phyloP scores from a whole-genome alignment of 2,329 filamentous ascomycete species.

The Cadophora malorum region DNA sequence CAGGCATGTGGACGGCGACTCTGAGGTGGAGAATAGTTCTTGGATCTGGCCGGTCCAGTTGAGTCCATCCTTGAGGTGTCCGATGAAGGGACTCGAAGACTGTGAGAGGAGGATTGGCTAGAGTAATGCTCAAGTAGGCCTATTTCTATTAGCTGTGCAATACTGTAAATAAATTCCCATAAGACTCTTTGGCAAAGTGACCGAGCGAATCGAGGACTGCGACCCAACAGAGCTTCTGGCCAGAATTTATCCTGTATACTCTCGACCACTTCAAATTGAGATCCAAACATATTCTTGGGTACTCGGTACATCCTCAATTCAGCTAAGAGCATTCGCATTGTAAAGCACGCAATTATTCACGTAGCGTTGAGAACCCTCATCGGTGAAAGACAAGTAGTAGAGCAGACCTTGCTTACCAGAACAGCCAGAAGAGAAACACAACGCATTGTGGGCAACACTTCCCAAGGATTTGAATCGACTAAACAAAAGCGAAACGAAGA shows the following conservation, averaged over 20 bases:
- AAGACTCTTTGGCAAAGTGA: not conserved
- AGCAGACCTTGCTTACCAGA: not conserved
- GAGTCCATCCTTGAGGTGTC: conserved; percentile 38
- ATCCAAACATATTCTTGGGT: not conserved
- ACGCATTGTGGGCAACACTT: not conserved
- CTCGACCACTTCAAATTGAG: not conserved
- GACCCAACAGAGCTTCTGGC: not conserved
- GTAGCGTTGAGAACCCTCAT: not conserved
- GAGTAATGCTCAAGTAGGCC: conserved; percentile 23
- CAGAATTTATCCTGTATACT: not conserved
- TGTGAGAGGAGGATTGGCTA: conserved; percentile 18
- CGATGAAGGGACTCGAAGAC: conserved; percentile 37
- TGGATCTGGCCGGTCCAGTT: conserved; percentile 33
- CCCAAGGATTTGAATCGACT: not conserved
- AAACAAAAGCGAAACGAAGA: not conserved
- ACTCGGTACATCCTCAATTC: not conserved
- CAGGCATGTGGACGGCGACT: conserved; percentile 49
- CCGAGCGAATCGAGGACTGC: not conserved
- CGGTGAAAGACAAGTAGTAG: not conserved
- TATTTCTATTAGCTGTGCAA: not conserved
- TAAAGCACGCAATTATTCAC: not conserved
- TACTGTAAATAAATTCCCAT: not conserved
- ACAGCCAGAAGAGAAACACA: conserved; percentile 1
- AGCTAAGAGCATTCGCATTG: not conserved
- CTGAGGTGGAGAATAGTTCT: conserved; percentile 32